Evolutionary conservation across 345 rosid genomes (phyloP).

Genomic region (Mallotus nudiflorus): DNA sequence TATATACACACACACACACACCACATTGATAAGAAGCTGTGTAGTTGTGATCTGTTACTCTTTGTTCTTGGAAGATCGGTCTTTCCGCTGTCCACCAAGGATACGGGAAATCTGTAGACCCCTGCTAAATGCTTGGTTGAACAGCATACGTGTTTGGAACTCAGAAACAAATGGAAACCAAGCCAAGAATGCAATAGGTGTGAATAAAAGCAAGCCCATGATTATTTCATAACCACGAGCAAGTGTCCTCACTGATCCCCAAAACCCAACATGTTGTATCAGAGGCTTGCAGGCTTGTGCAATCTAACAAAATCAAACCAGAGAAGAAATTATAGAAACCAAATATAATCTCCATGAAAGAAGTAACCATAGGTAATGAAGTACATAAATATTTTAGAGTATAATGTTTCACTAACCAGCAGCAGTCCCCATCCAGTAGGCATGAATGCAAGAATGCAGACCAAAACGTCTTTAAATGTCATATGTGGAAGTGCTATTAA

Average conservation of each 20-base stretch:
- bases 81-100: constrained; percentile 89
- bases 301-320: constrained; percentile 42
- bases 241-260: constrained; percentile 84
- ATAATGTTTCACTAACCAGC: constrained; percentile 48
- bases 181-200: constrained; percentile 95
- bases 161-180: constrained; percentile 99
- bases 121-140: constrained; percentile 99
- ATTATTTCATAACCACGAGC: constrained; percentile 95
- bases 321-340: background rate
- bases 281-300: constrained; percentile 92
- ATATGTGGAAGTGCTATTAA: constrained; percentile 80
- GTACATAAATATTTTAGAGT: background rate
- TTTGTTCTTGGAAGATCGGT: constrained; percentile 75
- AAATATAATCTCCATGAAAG: background rate
- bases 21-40: no score
- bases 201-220: constrained; percentile 89
- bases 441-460: constrained; percentile 96
- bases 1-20: no score
- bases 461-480: constrained; percentile 77
- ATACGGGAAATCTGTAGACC: constrained; percentile 98
- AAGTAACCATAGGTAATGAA: background rate
- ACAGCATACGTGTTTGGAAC: constrained; percentile 98
- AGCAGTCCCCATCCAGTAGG: constrained; percentile 99
- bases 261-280: constrained; percentile 69
- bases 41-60: constrained; percentile 34